Percentiles rank a stretch among this genome's conserved stretches.
Conservation (phyloP, 768 basidiomycete genomes). For the Tricholoma bakamatsutake region DNA sequence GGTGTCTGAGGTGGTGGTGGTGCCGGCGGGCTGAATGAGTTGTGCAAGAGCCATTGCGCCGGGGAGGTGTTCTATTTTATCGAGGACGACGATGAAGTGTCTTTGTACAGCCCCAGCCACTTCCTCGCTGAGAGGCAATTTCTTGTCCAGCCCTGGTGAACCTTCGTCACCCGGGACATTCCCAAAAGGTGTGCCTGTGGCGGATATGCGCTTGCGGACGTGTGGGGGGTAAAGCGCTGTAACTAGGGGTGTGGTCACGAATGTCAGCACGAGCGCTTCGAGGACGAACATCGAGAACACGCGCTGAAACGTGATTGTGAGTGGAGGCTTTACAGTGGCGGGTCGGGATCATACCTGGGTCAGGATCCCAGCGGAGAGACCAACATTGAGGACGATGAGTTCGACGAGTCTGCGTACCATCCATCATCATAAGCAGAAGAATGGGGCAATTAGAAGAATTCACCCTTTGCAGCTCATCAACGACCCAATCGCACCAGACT, state of each 20-base stretch:
- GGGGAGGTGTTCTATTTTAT: slow-evolving; percentile 85
- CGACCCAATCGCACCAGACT: slow-evolving; percentile 78
- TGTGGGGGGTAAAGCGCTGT: slow-evolving; percentile 61
- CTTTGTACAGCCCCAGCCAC: slow-evolving; percentile 4
- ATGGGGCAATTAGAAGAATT: slow-evolving; percentile 6
- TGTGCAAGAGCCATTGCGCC: slow-evolving; percentile 88
- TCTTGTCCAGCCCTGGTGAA: slow-evolving; percentile 2
- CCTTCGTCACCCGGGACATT: slow-evolving; percentile 36
- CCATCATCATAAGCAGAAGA: neutral
- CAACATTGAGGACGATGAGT: slow-evolving; percentile 94
- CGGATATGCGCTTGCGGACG: slow-evolving; percentile 41
- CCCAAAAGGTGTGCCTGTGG: slow-evolving; percentile 41
- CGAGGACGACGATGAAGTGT: slow-evolving; percentile 80
- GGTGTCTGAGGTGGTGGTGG: neutral
- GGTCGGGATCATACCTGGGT: slow-evolving; percentile 32
- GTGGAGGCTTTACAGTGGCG: neutral
- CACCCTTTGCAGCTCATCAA: slow-evolving; percentile 96
- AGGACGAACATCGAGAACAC: neutral
- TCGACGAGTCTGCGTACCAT: slow-evolving; percentile 63
- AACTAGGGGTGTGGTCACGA: slow-evolving; percentile 79
- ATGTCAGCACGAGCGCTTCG: slow-evolving; percentile 62
- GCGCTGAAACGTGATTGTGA: neutral
- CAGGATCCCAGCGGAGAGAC: slow-evolving; percentile 75
- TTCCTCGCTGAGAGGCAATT: slow-evolving; percentile 4
- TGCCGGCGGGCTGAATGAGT: slow-evolving; percentile 50